Conservation (phyloP, 345 rosid species). For the Toxicodendron radicans region DNA sequence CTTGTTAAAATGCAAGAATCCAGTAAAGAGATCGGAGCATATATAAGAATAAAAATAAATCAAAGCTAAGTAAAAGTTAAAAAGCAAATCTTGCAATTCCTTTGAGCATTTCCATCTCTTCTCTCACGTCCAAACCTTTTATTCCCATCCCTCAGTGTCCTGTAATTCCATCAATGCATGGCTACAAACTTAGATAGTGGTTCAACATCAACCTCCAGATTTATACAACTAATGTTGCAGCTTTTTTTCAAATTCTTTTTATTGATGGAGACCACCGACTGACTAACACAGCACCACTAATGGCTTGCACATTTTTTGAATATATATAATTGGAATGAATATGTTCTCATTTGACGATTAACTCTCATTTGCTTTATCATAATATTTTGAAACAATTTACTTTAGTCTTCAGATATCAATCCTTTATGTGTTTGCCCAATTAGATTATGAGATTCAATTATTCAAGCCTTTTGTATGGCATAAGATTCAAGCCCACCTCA, state of each 20-base stretch:
- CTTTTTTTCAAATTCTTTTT: slow-evolving; percentile 12
- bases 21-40: neutral
- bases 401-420: neutral
- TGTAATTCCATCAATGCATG: slow-evolving; percentile 11
- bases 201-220: slow-evolving; percentile 5
- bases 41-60: neutral
- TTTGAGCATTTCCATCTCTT: neutral
- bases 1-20: neutral
- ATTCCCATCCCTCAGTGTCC: neutral
- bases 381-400: neutral
- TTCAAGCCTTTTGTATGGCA: neutral
- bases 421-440: neutral
- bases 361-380: neutral
- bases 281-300: slow-evolving; percentile 1
- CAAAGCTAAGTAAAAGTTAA: neutral
- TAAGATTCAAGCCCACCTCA: neutral
- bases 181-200: neutral
- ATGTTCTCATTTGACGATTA: slow-evolving; percentile 1
- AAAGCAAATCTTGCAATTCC: neutral
- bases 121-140: neutral
- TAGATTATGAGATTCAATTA: too few relatives aligned
- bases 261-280: neutral
- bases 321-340: neutral
- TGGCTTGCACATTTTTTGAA: neutral
- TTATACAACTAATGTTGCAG: neutral